These are phyloP conservation scores for Pleoardoris graminearum DNA, from an alignment of 2,329 filamentous ascomycete genomes.

Conservation along the genomic window DNA sequence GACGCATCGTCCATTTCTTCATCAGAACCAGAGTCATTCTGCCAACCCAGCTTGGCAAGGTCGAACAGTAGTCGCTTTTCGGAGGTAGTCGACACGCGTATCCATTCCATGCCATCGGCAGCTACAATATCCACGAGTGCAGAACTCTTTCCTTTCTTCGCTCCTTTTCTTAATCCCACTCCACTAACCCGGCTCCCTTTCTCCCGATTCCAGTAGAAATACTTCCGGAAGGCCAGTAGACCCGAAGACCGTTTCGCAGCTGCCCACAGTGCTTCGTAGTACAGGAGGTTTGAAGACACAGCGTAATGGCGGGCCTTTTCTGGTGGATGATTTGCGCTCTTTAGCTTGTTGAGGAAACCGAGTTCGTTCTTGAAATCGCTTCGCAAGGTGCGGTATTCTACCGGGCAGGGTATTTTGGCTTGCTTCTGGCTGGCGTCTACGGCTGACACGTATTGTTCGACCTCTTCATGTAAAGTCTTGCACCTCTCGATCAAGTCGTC, in stretches of 20 bases:
- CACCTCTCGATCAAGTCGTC: conserved; percentile 45
- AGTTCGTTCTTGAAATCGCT: conserved; percentile 45
- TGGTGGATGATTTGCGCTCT: conserved; percentile 27
- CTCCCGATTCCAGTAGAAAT: conserved; percentile 40
- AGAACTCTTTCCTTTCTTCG: conserved; percentile 51
- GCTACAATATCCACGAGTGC: conserved; percentile 68
- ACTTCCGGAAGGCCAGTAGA: conserved; percentile 57
- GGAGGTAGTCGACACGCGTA: conserved; percentile 68
- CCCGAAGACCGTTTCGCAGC: conserved; percentile 62
- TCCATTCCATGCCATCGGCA: conserved; percentile 66
- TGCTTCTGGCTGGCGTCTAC: conserved; percentile 37
- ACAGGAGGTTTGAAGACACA: conserved; percentile 67
- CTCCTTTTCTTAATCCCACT: conserved; percentile 40
- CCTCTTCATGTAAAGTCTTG: conserved; percentile 45
- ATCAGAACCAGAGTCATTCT: conserved; percentile 52
- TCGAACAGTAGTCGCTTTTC: conserved; percentile 68
- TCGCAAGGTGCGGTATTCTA: conserved; percentile 40
- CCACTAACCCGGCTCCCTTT: conserved; percentile 25
- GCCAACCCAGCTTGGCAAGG: conserved; percentile 68
- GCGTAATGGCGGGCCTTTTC: conserved; percentile 56
- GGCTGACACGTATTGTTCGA: conserved; percentile 46
- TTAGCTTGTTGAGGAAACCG: conserved; percentile 36
- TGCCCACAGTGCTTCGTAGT: conserved; percentile 66
- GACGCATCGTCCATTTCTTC: conserved; percentile 42
- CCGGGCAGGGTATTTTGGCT: conserved; percentile 41